Evolutionary conservation across 2,329 filamentous ascomycete genomes (phyloP).

Genomic region (Ophiostoma tasmaniense): DNA sequence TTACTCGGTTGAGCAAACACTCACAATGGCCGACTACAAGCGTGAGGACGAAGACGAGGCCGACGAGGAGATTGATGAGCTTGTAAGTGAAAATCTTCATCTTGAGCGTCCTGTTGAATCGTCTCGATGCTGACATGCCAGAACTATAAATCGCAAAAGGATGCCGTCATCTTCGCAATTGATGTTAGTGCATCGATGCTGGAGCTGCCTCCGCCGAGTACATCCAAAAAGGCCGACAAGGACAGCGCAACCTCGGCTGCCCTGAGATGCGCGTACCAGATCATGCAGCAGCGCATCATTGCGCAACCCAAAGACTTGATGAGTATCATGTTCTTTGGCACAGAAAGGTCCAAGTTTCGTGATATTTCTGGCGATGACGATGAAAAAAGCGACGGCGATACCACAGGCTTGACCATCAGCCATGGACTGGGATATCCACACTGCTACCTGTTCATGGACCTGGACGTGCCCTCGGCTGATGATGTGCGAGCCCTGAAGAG

Average conservation of each 20-base stretch:
- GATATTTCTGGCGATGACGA: not conserved
- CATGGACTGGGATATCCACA: slow-evolving; percentile 66
- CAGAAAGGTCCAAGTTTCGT: slow-evolving; percentile 71
- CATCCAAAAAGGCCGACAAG: slow-evolving; percentile 70
- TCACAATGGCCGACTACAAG: slow-evolving; percentile 26
- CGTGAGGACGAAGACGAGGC: slow-evolving; percentile 58
- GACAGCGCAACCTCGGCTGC: slow-evolving; percentile 76
- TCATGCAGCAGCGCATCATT: slow-evolving; percentile 98
- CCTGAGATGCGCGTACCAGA: slow-evolving; percentile 83
- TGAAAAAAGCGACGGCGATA: slow-evolving; percentile 22
- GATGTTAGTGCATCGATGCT: slow-evolving; percentile 88
- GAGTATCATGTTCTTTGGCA: slow-evolving; percentile 86
- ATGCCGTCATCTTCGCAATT: slow-evolving; percentile 96
- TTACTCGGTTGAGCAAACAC: not conserved
- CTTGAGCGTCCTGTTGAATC: not conserved
- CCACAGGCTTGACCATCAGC: slow-evolving; percentile 4
- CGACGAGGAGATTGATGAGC: slow-evolving; percentile 46
- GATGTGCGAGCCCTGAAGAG: slow-evolving; percentile 74
- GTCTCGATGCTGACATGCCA: not conserved
- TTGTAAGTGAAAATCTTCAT: slow-evolving; percentile 18
- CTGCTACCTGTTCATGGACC: slow-evolving; percentile 83
- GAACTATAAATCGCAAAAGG: slow-evolving; percentile 80
- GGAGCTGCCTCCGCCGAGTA: slow-evolving; percentile 50
- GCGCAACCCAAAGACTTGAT: slow-evolving; percentile 96
- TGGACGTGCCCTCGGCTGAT: slow-evolving; percentile 76